Evolutionary conservation across 2,329 filamentous ascomycete species (phyloP).

Genomic region (Sclerotinia minor): DNA sequence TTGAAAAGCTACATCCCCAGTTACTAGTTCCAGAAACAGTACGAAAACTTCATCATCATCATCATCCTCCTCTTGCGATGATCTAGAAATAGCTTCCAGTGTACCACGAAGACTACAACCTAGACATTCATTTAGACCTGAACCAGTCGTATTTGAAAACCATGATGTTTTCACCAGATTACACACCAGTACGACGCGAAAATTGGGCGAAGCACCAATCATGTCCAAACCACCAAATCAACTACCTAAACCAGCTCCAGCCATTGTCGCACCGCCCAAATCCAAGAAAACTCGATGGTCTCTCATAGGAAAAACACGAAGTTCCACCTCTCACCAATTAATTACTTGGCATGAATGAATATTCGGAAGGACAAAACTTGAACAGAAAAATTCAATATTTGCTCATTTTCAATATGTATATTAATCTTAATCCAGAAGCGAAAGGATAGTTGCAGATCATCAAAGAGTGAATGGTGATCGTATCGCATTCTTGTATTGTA

Average conservation of each 20-base stretch:
- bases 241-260: background rate
- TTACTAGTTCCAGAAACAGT: slow-evolving; percentile 36
- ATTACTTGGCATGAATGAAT: background rate
- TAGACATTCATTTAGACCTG: slow-evolving; percentile 28
- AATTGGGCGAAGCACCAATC: slow-evolving; percentile 40
- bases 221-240: background rate
- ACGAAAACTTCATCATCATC: slow-evolving; percentile 19
- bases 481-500: background rate
- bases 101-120: slow-evolving; percentile 19
- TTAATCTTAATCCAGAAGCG: background rate
- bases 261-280: background rate
- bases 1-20: slow-evolving; percentile 31
- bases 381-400: background rate
- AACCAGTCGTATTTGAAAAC: slow-evolving; percentile 35
- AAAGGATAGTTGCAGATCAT: background rate
- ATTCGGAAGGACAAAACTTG: background rate
- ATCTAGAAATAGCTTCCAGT: slow-evolving; percentile 33
- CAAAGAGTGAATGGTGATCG: background rate
- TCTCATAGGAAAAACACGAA: background rate
- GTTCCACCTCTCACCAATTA: background rate
- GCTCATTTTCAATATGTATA: background rate
- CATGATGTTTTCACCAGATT: slow-evolving; percentile 39
- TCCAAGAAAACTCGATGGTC: background rate
- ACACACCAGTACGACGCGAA: slow-evolving; percentile 41
- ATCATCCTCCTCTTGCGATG: slow-evolving; percentile 34